Base-by-base conservation (phyloP, 345 rosid genomes). In the Salix udensis region DNA sequence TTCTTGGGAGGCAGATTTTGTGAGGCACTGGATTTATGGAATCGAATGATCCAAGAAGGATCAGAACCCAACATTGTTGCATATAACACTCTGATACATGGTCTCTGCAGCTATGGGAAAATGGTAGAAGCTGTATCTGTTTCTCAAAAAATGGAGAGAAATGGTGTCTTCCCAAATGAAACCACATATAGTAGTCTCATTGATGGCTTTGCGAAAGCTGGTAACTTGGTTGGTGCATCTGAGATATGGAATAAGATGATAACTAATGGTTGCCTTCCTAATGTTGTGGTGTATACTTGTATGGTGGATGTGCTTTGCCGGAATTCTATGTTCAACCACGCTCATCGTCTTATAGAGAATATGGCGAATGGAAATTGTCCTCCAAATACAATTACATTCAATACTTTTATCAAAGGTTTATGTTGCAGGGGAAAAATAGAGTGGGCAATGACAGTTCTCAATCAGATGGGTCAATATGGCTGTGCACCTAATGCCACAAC, bases 171-270 rank as follows among this genome's bases (percentile, higher is more conserved):
- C 53, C 94, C 90, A 1, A 92, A 89, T 74, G 75, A 80, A 48
- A 87, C 86, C 26, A 90, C 97, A 4, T 92, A 94, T 76, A 85
- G 91, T 77, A 80, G 90, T 78, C 89, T 92, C 39, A 85, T 94
- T 55, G 87, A 87, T 75, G 97, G 95, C 42, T 94, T 88, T 76
- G 86, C 97, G 70, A 92, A 90, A 86, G 75, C 82, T 1, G 92
- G 91, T 67, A 84, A 87, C 82, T 82, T 90, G 30, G 73, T 34
- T 34, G 90, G 86, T 34, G 95, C 96, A 62, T 91, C 93, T 19
- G 84, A 88, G 77, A 82, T 74, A 61, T 94, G 98, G 98, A 93
- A 94, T 78, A 87, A 75, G 88, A 94, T 94, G 98, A 84, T 91
- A 70, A 71, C 80, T 11, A 74, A 65, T 72, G 89, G 97, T 72